Percentiles rank a stretch among this genome's conserved stretches.
phyloP scores from a whole-genome alignment of 2,329 filamentous ascomycete genomes.

The Aspergillus awamori region DNA sequence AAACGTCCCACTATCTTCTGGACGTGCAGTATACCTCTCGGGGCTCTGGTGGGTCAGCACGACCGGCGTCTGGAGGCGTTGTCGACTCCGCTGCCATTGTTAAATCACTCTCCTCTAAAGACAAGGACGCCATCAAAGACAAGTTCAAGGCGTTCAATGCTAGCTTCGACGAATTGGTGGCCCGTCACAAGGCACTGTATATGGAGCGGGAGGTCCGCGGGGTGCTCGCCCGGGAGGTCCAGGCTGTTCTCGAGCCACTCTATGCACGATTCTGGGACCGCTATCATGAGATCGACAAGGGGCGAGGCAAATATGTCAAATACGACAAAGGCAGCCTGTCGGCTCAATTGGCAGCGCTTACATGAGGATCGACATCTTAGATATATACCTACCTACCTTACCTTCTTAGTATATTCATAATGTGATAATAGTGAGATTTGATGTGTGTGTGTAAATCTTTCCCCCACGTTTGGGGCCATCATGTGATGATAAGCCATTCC shows the following conservation, averaged over 20 bases:
- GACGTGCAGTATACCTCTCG: constrained; percentile 92
- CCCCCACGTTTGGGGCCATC: constrained; percentile 13
- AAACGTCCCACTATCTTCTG: constrained; percentile 79
- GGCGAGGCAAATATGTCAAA: constrained; percentile 96
- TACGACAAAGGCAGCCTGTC: constrained; percentile 87
- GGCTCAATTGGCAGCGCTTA: constrained; percentile 56
- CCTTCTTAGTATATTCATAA: constrained; percentile 1
- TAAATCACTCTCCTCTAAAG: constrained; percentile 81
- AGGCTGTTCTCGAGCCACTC: constrained; percentile 87
- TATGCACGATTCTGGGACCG: constrained; percentile 96
- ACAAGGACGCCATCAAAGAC: constrained; percentile 93
- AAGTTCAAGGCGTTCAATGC: constrained; percentile 93
- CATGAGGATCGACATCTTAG: constrained; percentile 11
- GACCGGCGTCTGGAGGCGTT: constrained; percentile 68
- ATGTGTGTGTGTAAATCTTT: too few species aligned
- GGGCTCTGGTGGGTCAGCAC: constrained; percentile 48
- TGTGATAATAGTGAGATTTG: neutral
- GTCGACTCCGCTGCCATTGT: constrained; percentile 81
- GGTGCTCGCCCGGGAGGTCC: constrained; percentile 79
- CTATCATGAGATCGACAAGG: constrained; percentile 97
- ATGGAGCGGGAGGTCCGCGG: constrained; percentile 91
- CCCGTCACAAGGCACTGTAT: constrained; percentile 76
- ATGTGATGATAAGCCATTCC: constrained; percentile 29
- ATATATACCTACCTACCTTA: neutral
- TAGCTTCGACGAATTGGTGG: constrained; percentile 85